Evolutionary conservation across 148 eudicot genomes (phyloP).

Genomic region (Heliosperma pusillum): DNA sequence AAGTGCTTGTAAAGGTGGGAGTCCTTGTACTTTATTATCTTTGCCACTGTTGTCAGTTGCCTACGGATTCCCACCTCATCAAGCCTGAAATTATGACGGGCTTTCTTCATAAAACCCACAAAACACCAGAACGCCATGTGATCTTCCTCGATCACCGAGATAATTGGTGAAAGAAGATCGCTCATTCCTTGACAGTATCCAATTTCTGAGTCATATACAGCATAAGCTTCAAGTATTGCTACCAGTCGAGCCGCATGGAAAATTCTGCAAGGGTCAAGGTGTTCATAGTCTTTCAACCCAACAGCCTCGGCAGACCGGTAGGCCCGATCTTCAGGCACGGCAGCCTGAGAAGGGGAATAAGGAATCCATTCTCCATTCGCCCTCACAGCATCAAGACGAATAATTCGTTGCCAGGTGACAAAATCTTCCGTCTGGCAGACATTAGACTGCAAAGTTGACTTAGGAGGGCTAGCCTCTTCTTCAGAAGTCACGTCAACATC

Average conservation of each 20-base stretch:
- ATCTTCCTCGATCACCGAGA: constrained; percentile 73
- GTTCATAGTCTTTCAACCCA: constrained; percentile 77
- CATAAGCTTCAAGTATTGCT: constrained; percentile 96
- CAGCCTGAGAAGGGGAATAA: constrained; percentile 60
- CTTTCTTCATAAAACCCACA: constrained; percentile 94
- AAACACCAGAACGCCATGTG: constrained; percentile 98
- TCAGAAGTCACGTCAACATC: constrained; percentile 27
- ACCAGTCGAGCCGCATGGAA: constrained; percentile 94
- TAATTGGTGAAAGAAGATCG: constrained; percentile 90
- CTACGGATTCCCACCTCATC: constrained; percentile 91
- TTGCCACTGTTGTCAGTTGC: constrained; percentile 73
- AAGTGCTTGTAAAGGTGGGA: constrained; percentile 85
- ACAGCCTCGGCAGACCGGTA: constrained; percentile 64
- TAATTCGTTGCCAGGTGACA: constrained; percentile 90
- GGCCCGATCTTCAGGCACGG: constrained; percentile 61
- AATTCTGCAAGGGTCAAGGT: constrained; percentile 68
- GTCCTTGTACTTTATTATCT: constrained; percentile 83
- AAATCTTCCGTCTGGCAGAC: constrained; percentile 55
- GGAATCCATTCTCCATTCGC: constrained; percentile 84
- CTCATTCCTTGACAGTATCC: constrained; percentile 99
- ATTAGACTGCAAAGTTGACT: constrained; percentile 34
- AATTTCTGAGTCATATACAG: constrained; percentile 86
- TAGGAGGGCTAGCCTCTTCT: constrained; percentile 46
- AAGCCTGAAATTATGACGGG: constrained; percentile 93
- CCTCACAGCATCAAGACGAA: constrained; percentile 88